Percentiles rank a stretch among this genome's conserved stretches.
Evolutionary conservation across 2,329 filamentous ascomycete genomes (phyloP).

Genomic region (Sporothrix luriei): DNA sequence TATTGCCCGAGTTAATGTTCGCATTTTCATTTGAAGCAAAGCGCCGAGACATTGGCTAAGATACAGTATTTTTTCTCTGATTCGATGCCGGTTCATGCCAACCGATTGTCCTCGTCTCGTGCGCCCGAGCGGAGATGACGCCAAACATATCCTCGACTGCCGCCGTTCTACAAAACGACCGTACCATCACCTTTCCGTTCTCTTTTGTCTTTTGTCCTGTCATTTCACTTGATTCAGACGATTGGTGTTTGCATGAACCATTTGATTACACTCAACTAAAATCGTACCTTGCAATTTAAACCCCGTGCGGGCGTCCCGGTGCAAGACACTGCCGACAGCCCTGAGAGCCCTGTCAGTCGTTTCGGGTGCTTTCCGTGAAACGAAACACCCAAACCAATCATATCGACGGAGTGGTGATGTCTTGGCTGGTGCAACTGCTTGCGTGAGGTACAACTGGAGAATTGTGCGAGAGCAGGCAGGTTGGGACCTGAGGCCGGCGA

Average conservation of each 20-base stretch:
- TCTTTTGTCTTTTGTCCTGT: too few relatives aligned
- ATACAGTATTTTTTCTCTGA: neutral
- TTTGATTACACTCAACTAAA: constrained; percentile 11
- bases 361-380: constrained; percentile 25
- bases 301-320: neutral
- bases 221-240: neutral
- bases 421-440: neutral
- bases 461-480: neutral
- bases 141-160: neutral
- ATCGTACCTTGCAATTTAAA: neutral
- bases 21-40: neutral
- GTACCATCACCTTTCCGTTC: neutral
- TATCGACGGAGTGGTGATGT: neutral
- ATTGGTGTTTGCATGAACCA: neutral
- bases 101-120: neutral
- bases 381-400: constrained; percentile 17
- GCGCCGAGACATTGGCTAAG: constrained; percentile 15
- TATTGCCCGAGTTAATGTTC: neutral
- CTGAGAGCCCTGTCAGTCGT: constrained; percentile 16
- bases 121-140: constrained; percentile 6
- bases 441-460: neutral
- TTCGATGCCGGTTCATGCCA: neutral
- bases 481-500: neutral
- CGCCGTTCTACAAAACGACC: neutral
- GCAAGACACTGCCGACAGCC: neutral